phyloP scores from a whole-genome alignment of 2,329 filamentous ascomycete species.

The Sporothrix mexicana region DNA sequence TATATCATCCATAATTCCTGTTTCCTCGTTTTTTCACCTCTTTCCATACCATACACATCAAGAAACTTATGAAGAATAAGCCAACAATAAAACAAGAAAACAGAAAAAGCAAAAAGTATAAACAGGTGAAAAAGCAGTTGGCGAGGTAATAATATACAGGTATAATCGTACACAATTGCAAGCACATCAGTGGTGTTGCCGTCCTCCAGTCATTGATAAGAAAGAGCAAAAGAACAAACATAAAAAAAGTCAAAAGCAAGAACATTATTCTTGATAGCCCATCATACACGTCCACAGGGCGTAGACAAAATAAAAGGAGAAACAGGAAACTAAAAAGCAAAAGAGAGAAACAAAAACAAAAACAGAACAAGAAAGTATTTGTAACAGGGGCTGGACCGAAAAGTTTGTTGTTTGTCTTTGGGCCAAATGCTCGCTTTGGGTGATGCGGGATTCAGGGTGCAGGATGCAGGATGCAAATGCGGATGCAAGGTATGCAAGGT shows the following conservation, averaged over 20 bases:
- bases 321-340: not conserved
- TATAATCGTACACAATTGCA: slow-evolving; percentile 14
- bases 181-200: not conserved
- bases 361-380: slow-evolving; percentile 21
- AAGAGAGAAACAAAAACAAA: not conserved
- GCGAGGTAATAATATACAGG: slow-evolving; percentile 17
- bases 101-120: not conserved
- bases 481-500: slow-evolving; percentile 3
- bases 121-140: not conserved
- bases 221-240: not conserved
- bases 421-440: slow-evolving; percentile 23
- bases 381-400: slow-evolving; percentile 23
- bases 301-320: too few species aligned
- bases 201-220: slow-evolving; percentile 1
- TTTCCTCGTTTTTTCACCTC: not conserved
- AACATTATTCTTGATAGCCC: slow-evolving; percentile 16
- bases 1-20: not conserved
- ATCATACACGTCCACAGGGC: slow-evolving; percentile 12
- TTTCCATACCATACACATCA: slow-evolving; percentile 1
- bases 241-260: not conserved
- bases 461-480: slow-evolving; percentile 6
- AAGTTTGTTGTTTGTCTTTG: not conserved
- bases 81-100: not conserved
- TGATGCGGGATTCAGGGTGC: not conserved
- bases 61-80: not conserved